Evolutionary conservation across 371 early-diverging fungal genomes (phyloP), one percentile per base, ranked within the genome.

Genomic region (Mucor irregularis): DNA sequence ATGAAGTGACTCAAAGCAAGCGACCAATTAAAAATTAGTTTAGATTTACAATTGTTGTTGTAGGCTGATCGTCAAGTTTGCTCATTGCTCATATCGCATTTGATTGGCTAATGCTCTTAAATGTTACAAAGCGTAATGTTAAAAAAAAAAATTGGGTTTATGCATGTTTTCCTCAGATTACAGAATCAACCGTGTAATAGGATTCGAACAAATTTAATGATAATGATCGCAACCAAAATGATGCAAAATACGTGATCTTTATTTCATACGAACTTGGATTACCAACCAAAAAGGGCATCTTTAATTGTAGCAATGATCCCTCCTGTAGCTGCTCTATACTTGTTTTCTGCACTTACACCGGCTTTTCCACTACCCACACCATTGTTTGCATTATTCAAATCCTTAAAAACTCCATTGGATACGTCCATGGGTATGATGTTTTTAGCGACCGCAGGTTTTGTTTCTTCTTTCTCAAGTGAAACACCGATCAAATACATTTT

Each of bases 51-150:
- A 43, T 35, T 24, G 13, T 21, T 21, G 4, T 11, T 35, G 51
- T 58, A 35, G 58, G 50, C 30, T 28, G 50, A 56, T 54, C 50
- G 55, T 61, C 62, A 61, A 61, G 35, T 28, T 61, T 49, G 50
- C 45, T 61, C 62, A 61, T 61, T 19, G 10, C 14, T 5, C 22
- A 14, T 16, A 31, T 1, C 4, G 5, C 19, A 5, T 31, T 11
- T 61, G 62, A 61, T 61, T 61, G 62, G 62, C 6, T 19, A 46
- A 33, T 28, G 8, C 6, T 34, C 5, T 5, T 29, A n/a, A n/a
- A n/a, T n/a, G n/a, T n/a, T n/a, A n/a, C n/a, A n/a, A n/a, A n/a
- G n/a, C n/a, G n/a, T n/a, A n/a, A n/a, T n/a, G n/a, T n/a, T n/a
- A n/a, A 35, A 35, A 13, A 35, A 35, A 14, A 35, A 14, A 2